These are phyloP conservation scores for Pestalotiopsis sp. DNA, from an alignment of 2,329 filamentous ascomycete species.

Conservation along the genomic window DNA sequence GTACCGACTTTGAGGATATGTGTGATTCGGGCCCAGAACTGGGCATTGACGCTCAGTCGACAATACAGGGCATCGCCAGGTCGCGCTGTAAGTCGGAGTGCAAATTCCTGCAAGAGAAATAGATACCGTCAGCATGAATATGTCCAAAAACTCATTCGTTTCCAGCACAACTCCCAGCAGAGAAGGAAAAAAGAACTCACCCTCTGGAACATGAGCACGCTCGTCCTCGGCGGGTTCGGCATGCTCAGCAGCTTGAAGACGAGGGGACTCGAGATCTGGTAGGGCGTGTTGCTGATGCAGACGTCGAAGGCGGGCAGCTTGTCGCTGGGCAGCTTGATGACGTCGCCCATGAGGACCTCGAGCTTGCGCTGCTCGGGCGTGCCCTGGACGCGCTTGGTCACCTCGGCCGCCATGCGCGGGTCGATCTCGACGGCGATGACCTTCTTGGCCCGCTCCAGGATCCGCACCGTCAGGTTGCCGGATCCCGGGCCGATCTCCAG, in stretches of 20 bases:
- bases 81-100: constrained; percentile 83
- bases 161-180: neutral
- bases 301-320: constrained; percentile 69
- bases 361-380: constrained; percentile 82
- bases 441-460: constrained; percentile 84
- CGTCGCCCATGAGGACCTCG: constrained; percentile 85
- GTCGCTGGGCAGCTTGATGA: constrained; percentile 20
- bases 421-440: constrained; percentile 87
- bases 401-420: constrained; percentile 93
- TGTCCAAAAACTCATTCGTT: constrained; percentile 68
- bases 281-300: constrained; percentile 73
- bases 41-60: constrained; percentile 87
- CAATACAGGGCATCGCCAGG: constrained; percentile 89
- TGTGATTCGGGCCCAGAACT: constrained; percentile 81
- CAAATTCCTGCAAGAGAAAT: constrained; percentile 65
- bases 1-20: constrained; percentile 86
- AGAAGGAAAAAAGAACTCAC: neutral
- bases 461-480: constrained; percentile 84
- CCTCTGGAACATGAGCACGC: constrained; percentile 94
- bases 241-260: constrained; percentile 88
- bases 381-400: constrained; percentile 92
- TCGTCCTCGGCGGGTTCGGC: constrained; percentile 78
- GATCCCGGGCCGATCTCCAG: constrained; percentile 84
- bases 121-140: neutral
- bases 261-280: constrained; percentile 85